Evolutionary conservation across 805 yeast genomes (phyloP).

Genomic region (Torulaspora gathmanii): DNA sequence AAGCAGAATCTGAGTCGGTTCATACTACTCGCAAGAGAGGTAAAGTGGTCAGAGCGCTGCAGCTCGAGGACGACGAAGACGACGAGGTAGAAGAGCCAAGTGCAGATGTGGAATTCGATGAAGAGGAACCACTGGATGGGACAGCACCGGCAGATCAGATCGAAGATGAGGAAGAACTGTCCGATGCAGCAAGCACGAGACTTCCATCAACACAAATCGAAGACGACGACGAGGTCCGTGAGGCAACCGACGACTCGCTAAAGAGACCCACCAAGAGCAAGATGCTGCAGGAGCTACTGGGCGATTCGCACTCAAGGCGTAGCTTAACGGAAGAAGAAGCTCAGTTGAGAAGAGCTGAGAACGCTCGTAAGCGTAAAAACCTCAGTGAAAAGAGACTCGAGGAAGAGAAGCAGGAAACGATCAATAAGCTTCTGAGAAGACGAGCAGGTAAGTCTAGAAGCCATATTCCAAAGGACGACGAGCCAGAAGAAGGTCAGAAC

Average conservation of each 20-base stretch:
- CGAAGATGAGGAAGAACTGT: slow-evolving; percentile 10
- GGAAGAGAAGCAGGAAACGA: slow-evolving; percentile 88
- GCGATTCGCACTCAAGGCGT: slow-evolving; percentile 36
- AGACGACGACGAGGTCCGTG: slow-evolving; percentile 18
- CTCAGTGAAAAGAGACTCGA: slow-evolving; percentile 76
- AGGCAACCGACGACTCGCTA: slow-evolving; percentile 23
- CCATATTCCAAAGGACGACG: slow-evolving; percentile 18
- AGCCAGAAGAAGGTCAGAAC: slow-evolving; percentile 18
- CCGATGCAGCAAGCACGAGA: slow-evolving; percentile 3
- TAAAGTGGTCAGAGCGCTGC: slow-evolving; percentile 1
- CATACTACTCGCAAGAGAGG: slow-evolving; percentile 10
- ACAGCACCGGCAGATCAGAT: slow-evolving; percentile 14
- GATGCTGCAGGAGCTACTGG: slow-evolving; percentile 20
- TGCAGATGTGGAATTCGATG: slow-evolving; percentile 1
- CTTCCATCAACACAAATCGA: slow-evolving; percentile 6
- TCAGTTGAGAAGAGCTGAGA: slow-evolving; percentile 76
- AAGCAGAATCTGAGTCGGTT: slow-evolving; percentile 14
- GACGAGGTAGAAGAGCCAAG: slow-evolving; percentile 8
- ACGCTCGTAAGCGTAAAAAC: slow-evolving; percentile 82
- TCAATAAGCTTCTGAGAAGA: slow-evolving; percentile 78
- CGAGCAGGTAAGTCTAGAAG: slow-evolving; percentile 69
- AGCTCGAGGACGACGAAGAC: slow-evolving; percentile 16
- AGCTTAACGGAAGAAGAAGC: slow-evolving; percentile 79
- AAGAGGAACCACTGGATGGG: slow-evolving; percentile 19
- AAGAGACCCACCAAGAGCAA: slow-evolving; percentile 21